Evolutionary conservation across 805 yeast species (phyloP).

Genomic region (Kazachstania taianensis): DNA sequence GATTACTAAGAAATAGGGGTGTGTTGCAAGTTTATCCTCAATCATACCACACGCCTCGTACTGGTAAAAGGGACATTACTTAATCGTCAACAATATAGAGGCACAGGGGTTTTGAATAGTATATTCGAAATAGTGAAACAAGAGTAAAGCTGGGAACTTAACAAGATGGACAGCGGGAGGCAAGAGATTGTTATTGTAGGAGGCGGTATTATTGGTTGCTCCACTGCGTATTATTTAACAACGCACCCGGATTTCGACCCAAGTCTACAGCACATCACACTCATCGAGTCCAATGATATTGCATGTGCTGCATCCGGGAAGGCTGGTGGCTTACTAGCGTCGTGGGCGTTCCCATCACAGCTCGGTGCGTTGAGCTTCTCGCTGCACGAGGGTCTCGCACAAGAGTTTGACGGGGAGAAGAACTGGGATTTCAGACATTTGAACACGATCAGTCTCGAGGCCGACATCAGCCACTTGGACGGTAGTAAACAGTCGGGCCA

Average conservation of each 20-base stretch:
- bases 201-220: constrained; percentile 93
- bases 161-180: constrained; percentile 32
- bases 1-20: no score
- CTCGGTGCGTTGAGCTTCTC: constrained; percentile 81
- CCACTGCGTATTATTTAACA: constrained; percentile 83
- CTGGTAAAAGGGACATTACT: no score
- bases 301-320: constrained; percentile 98
- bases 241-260: constrained; percentile 74
- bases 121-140: no score
- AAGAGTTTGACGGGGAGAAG: constrained; percentile 67
- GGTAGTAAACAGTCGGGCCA: no score
- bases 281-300: constrained; percentile 79
- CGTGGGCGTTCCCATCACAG: constrained; percentile 96
- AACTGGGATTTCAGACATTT: constrained; percentile 92
- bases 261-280: constrained; percentile 65
- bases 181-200: constrained; percentile 79
- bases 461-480: constrained; percentile 41
- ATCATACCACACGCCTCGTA: no score
- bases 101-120: no score
- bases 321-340: constrained; percentile 90
- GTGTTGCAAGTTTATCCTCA: no score
- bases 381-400: constrained; percentile 74
- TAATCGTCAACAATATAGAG: no score
- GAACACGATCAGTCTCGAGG: constrained; percentile 79
- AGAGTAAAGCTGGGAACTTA: no score